Evolutionary conservation across 2,329 filamentous ascomycete genomes (phyloP), one percentile per base, ranked within the genome.

Genomic region (Stachybotrys echinatus): DNA sequence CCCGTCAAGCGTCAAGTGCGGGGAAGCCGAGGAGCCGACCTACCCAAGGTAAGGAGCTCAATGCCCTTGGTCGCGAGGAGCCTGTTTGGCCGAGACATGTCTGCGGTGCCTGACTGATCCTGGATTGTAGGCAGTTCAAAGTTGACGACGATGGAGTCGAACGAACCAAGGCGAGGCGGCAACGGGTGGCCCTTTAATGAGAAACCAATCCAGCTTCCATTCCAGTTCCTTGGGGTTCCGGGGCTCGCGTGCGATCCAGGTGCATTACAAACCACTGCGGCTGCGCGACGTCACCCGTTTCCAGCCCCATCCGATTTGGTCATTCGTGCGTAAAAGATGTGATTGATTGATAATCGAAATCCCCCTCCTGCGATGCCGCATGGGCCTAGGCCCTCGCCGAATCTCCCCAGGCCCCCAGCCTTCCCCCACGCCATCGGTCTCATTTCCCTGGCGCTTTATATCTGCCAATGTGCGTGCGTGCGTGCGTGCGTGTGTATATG

Each of bases 11-110:
- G 8, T 37, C 8, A 8, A 37, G 8, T 37, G 31, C 31, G 31
- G 23, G 43, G 12, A 12, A 18, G 17, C 3, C n/a, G 38, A 8
- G 38, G 38, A n/a, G 38, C 18, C 18, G 23, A 54, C 60, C 48
- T 60, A 70, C 73, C 70, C 54, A 72, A 79, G 0, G 82, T 86
- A 27, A 87, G 69, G 52, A 85, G 75, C 69, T 87, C 83, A 52
- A 86, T 82, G 65, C 83, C 83, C 47, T 77, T 79, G 55, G 74
- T 80, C 58, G 81, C 81, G 55, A 82, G 79, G 52, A 84, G 70
- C 50, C 82, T 81, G 6, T 74, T 80, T 17, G 65, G 63, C 50
- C 63, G 62, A 40, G 62, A 50, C 64, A 67, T 65, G 47, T 40
- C 8, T 40, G 12, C 10, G 14, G 27, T 34, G 27, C 27, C 10